phyloP scores from a whole-genome alignment of 1,139 yeast genomes.

The Debaryomycetaceae sp. region DNA sequence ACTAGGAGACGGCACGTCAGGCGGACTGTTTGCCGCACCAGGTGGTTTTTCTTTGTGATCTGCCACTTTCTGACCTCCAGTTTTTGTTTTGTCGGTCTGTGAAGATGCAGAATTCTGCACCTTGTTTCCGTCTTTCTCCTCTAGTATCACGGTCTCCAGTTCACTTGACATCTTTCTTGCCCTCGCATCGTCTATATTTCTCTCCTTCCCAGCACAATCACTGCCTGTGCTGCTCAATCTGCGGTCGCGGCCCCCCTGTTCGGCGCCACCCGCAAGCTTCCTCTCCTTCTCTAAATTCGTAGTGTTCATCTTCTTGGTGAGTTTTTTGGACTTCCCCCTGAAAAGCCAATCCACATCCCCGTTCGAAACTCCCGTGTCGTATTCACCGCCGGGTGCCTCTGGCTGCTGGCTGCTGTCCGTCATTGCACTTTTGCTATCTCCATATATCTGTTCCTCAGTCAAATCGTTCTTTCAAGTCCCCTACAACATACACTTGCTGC shows the following conservation, averaged over 20 bases:
- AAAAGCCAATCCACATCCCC: slow-evolving; percentile 78
- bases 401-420: background rate
- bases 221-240: background rate
- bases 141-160: background rate
- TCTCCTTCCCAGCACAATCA: background rate
- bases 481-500: too few species aligned
- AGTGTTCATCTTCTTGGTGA: slow-evolving; percentile 39
- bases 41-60: background rate
- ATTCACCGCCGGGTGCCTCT: slow-evolving; percentile 8
- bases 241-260: background rate
- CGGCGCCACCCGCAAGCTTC: background rate
- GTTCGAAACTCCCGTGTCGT: slow-evolving; percentile 56
- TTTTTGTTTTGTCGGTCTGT: background rate
- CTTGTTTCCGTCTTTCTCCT: background rate
- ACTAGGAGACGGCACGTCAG: background rate
- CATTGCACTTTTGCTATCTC: background rate
- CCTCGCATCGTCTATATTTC: background rate
- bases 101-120: background rate
- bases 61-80: background rate
- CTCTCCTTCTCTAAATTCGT: slow-evolving; percentile 2
- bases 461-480: too few species aligned
- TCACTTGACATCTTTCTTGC: background rate
- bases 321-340: slow-evolving; percentile 59
- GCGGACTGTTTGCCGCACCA: background rate
- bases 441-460: background rate